Base-by-base conservation (phyloP, 2,329 filamentous ascomycete genomes). In the Cladosporium sp. region DNA sequence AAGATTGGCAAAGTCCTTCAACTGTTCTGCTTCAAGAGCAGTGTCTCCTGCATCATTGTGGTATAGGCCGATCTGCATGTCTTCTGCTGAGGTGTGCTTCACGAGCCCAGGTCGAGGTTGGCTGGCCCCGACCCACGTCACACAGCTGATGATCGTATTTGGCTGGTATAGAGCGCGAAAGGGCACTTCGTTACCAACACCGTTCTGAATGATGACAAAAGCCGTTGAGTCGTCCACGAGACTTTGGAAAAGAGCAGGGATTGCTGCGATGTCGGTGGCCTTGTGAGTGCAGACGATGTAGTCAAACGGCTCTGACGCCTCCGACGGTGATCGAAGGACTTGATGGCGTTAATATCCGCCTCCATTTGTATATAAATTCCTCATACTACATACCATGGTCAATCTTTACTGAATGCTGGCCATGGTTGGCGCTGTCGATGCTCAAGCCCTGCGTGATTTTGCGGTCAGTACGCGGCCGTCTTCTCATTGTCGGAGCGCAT, bases 151-250 rank as follows among this genome's bases (percentile, higher is more conserved):
- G 30, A 89, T 82, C 0, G 85, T 83, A 41, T 82, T 83, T 0
- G 73, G 65, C 0, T 85, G 85, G 68, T 84, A 89, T 0, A 75
- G 74, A 0, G 72, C 69, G 0, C 77, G 72, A 62, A 87, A 87
- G 4, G 85, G 82, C 14, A 84, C 80, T 72, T 89, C 87, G 66
- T 88, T 88, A 0, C 81, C 82, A 28, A 89, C 84, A 0, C 87
- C 87, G 70, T 89, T 89, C 67, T 89, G 87, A 15, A 88, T 82
- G 0, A 89, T 82, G 12, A 86, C 85, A 54, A 89, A 84, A 0
- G 83, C 81, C 0, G 86, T 88, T 47, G 77, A 68, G 6, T 74
- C 72, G 8, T 71, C 74, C 2, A 82, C 72, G 0, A 78, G 80
- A 1, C 78, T 73, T 32, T 71, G 71, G 66, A 84, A 79, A 70